Evolutionary conservation across 148 eudicot species (phyloP), one percentile per base, ranked within the genome.

Genomic region (Silene latifolia): DNA sequence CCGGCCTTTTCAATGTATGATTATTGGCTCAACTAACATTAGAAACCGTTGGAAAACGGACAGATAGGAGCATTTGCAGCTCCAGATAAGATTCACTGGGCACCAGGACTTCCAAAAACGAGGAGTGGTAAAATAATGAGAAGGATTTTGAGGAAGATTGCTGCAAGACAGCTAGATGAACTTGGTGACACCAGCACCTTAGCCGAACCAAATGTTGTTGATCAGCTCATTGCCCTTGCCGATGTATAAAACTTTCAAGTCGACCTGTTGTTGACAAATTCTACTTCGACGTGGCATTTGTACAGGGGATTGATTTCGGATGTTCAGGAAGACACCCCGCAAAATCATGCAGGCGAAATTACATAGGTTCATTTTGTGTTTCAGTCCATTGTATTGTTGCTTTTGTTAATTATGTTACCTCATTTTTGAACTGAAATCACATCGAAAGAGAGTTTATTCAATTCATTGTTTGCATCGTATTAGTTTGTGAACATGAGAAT

Each of bases 51-150:
- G 23, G 2, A 44, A 47, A 63, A 65, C 47, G 66, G 71, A 78
- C 83, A 95, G 98, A 95, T 95, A 80, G 98, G 98, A 85, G 98
- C 92, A 78, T 95, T 95, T 83, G 98, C 98, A 71, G 91, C 96
- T 39, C 98, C 98, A 7, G 98, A 95, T 69, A 90, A 79, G 78
- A 86, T 95, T 29, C 98, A 95, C 63, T 95, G 98, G 98, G 98
- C 98, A 21, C 98, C 97, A 8, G 93, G 96, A 20, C 98, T 95
- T 53, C 98, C 98, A 15, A 95, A 95, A 87, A 95, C 98, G 48
- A 92, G 98, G 82, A 95, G 98, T 65, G 98, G 98, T 68, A 95
- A 95, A 83, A 95, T 95, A 81, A 95, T 95, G 98, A 88, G 98
- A 79, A 85, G 98, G 78, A 92, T 95, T 57, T 72, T 95, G 82